phyloP scores from a whole-genome alignment of 148 eudicot species.

The Tetragonia tetragonoides region DNA sequence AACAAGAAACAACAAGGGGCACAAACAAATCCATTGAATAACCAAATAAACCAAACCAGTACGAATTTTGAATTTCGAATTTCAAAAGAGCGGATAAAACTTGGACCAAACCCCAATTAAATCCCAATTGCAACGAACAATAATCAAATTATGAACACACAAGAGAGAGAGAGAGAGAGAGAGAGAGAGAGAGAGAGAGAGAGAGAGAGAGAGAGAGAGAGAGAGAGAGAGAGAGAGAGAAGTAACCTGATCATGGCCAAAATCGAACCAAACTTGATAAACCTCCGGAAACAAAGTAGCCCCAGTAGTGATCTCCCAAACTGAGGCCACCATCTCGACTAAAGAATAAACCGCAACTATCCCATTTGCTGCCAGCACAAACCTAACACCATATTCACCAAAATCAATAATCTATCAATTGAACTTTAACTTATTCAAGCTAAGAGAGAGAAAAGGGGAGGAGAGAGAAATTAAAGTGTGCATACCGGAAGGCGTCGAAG shows the following conservation, averaged over 20 bases:
- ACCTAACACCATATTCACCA: slow-evolving; percentile 31
- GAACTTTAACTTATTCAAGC: no score
- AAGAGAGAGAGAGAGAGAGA: background rate
- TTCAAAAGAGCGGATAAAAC: background rate
- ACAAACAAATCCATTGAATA: no score
- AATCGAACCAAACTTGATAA: slow-evolving; percentile 82
- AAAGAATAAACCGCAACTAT: slow-evolving; percentile 74
- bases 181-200: background rate
- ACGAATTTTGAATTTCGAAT: background rate
- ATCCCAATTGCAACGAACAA: background rate
- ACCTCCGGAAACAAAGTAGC: slow-evolving; percentile 67
- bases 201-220: background rate
- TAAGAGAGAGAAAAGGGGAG: background rate
- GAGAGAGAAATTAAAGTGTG: background rate
- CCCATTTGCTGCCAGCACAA: slow-evolving; percentile 57
- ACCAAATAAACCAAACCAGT: no score
- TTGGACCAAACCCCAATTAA: background rate
- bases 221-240: background rate
- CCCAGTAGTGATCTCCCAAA: slow-evolving; percentile 74
- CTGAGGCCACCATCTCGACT: slow-evolving; percentile 74
- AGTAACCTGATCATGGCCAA: slow-evolving; percentile 79
- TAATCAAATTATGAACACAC: no score
- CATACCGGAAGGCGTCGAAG: slow-evolving; percentile 66
- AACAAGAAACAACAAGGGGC: no score
- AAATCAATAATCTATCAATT: background rate